Percentiles rank a stretch among this genome's conserved stretches.
Evolutionary conservation across 2,329 filamentous ascomycete species (phyloP).

Genomic region (Malbranchea zuffiana): DNA sequence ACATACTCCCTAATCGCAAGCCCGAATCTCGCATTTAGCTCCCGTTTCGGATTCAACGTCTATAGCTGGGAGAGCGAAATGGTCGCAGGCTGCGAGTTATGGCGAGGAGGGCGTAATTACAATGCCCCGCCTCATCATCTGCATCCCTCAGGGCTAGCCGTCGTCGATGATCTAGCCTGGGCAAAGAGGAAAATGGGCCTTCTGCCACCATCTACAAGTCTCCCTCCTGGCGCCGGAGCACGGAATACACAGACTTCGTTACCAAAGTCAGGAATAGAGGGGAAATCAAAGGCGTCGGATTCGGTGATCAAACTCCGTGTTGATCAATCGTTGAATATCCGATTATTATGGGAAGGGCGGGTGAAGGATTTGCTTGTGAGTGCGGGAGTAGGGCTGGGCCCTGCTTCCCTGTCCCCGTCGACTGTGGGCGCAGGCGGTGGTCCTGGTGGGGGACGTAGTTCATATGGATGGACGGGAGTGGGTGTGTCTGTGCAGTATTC

Average conservation of each 20-base stretch:
- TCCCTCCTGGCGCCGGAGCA: slow-evolving; percentile 14
- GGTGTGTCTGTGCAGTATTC: slow-evolving; percentile 35
- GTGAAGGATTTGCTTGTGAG: slow-evolving; percentile 90
- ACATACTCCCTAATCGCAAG: slow-evolving; percentile 87
- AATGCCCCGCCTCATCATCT: background rate
- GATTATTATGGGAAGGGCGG: slow-evolving; percentile 83
- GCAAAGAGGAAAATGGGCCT: slow-evolving; percentile 34
- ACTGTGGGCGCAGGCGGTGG: slow-evolving; percentile 21
- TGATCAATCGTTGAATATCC: slow-evolving; percentile 77
- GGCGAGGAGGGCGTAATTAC: slow-evolving; percentile 48
- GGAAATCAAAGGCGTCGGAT: slow-evolving; percentile 43
- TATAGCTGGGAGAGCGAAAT: slow-evolving; percentile 97
- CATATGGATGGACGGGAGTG: slow-evolving; percentile 32
- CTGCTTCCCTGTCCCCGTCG: slow-evolving; percentile 20
- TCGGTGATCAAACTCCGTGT: slow-evolving; percentile 84
- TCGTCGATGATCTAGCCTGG: slow-evolving; percentile 34
- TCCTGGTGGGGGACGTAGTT: too few species aligned
- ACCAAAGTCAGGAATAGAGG: too few species aligned
- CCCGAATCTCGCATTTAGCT: slow-evolving; percentile 70
- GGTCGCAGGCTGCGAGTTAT: slow-evolving; percentile 83
- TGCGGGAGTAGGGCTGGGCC: slow-evolving; percentile 73
- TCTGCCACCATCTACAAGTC: slow-evolving; percentile 18
- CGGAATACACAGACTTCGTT: slow-evolving; percentile 38
- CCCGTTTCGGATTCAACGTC: slow-evolving; percentile 90
- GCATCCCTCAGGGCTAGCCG: slow-evolving; percentile 33